These are phyloP conservation scores for Melanogaster broomeanus DNA, from an alignment of 768 basidiomycete genomes.

Conservation along the genomic window DNA sequence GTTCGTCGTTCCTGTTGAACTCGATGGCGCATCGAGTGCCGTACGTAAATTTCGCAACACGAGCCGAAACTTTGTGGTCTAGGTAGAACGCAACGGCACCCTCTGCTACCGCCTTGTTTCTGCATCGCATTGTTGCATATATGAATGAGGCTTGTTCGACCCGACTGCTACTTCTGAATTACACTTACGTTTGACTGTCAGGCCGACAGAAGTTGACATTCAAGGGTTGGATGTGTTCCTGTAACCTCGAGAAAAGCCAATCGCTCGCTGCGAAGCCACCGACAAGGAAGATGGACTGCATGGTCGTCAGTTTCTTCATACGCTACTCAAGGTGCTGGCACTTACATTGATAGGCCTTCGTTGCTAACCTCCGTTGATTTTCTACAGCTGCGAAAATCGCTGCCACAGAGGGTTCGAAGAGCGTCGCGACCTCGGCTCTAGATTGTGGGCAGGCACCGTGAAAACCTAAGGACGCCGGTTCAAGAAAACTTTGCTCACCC, in stretches of 20 bases:
- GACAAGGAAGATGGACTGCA: constrained; percentile 42
- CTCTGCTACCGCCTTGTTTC: constrained; percentile 49
- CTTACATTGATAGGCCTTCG: constrained; percentile 26
- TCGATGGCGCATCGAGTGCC: constrained; percentile 34
- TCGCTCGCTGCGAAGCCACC: constrained; percentile 48
- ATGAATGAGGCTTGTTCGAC: not conserved
- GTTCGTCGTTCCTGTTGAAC: constrained; percentile 30
- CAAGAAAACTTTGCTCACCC: constrained; percentile 22
- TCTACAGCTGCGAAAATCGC: constrained; percentile 27
- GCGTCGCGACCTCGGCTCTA: constrained; percentile 30
- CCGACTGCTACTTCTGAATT: constrained; percentile 2
- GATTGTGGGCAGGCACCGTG: not conserved
- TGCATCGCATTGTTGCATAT: constrained; percentile 9
- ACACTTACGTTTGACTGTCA: constrained; percentile 49
- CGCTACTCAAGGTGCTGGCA: not conserved
- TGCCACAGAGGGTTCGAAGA: constrained; percentile 29
- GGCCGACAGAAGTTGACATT: constrained; percentile 48
- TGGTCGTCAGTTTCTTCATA: constrained; percentile 1
- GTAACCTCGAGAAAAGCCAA: constrained; percentile 40
- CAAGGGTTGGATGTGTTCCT: constrained; percentile 32
- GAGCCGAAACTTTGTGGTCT: constrained; percentile 41
- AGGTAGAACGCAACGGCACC: constrained; percentile 46
- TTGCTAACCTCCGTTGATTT: constrained; percentile 19
- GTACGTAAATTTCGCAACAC: constrained; percentile 42
- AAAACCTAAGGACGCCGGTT: not conserved